Base-by-base conservation (phyloP, 495 filamentous ascomycete species). In the Platismatia glauca region DNA sequence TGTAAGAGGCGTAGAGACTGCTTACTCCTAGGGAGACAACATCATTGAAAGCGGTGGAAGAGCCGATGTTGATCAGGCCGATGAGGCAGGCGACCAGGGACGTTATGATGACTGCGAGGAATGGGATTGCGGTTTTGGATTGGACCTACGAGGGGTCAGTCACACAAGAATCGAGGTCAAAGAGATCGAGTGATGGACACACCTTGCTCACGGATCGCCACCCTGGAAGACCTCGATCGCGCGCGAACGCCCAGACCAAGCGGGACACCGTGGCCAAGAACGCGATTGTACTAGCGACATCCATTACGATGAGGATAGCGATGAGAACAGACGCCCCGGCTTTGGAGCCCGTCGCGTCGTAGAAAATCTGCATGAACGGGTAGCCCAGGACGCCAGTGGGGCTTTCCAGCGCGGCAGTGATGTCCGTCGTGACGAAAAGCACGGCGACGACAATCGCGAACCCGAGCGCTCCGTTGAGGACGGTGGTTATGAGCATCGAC, bases 191-290 rank as follows among this genome's bases (percentile, higher is more conserved):
- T 24, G 31, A 35, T 39, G 16, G 29, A 68, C 75, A 29, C 72
- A 83, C 79, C 69, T 75, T 74, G 50, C 71, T 75, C 58, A 80
- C 72, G 0, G 74, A 43, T 18, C 66, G 62, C 63, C 74, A 78
- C n/a, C 77, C 74, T 0, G 81, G 81, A 20, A 83, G 64, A 8
- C 78, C 81, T 18, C 75, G 72, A 60, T 84, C 82, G 8, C 82
- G 73, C 0, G 80, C 74, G 63, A 84, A 83, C 0, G 81, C 77
- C 80, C 81, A 85, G 33, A 79, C 72, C 66, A 81, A 74, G 4
- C 82, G 75, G 13, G 81, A 82, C 1, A 77, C 68, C 0, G 81
- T 75, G 24, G 81, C 80, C 38, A 79, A 62, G 64, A 76, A 73
- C 11, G 77, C 74, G 15, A 82, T 74, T 1, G 72, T 73, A 0